Evolutionary conservation across 371 early-diverging fungal species (phyloP).

Genomic region (Paraphysoderma sedebokerense): DNA sequence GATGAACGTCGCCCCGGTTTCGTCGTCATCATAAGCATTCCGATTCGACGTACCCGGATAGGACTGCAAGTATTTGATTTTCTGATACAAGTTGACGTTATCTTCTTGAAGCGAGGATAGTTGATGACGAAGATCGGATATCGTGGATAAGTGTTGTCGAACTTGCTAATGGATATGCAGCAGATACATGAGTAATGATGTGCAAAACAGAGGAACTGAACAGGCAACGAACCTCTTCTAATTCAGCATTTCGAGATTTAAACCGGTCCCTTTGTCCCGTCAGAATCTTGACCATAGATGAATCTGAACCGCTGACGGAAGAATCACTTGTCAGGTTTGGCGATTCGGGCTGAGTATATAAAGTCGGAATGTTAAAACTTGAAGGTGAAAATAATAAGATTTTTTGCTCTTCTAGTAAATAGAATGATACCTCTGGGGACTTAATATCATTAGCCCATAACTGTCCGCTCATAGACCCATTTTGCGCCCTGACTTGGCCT

Average conservation of each 20-base stretch:
- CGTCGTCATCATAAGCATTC: constrained; percentile 1
- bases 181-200: no score
- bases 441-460: no score
- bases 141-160: constrained; percentile 28
- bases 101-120: constrained; percentile 47
- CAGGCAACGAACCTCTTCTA: constrained; percentile 53
- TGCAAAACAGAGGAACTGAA: no score
- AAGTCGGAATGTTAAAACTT: no score
- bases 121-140: constrained; percentile 46
- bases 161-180: constrained; percentile 22
- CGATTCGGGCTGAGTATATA: no score
- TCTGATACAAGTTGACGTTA: constrained; percentile 72
- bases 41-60: constrained; percentile 12
- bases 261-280: constrained; percentile 80
- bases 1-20: constrained; percentile 5
- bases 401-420: no score
- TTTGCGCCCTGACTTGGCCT: no score
- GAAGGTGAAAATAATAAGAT: no score
- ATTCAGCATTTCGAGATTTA: constrained; percentile 58
- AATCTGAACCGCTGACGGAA: constrained; percentile 14
- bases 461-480: no score
- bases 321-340: no score
- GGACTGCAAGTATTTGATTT: constrained; percentile 51
- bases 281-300: constrained; percentile 61
- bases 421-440: no score